Conservation (phyloP, 1,284 basidiomycete species). For the Naganishia cerealis region DNA sequence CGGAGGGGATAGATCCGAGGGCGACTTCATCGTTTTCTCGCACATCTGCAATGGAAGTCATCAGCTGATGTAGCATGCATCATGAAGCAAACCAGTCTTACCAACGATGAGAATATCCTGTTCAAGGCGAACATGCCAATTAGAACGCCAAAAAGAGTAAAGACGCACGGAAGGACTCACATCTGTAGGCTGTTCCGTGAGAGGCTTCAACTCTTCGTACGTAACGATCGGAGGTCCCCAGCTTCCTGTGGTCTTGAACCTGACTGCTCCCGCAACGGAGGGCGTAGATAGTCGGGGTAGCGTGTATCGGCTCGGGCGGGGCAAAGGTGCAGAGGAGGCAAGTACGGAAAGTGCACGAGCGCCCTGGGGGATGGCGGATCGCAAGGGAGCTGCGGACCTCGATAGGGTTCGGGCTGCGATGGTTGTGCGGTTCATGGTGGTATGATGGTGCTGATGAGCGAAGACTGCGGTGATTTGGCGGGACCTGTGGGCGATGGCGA, state of each 20-base stretch:
- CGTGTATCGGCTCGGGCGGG: background rate
- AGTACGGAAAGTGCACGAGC: constrained; percentile 5
- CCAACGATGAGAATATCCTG: constrained; percentile 34
- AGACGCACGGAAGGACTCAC: constrained; percentile 59
- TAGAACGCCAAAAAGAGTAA: too few species aligned
- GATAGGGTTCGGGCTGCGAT: background rate
- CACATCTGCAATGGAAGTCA: constrained; percentile 79
- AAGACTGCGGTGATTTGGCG: background rate
- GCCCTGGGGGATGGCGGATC: constrained; percentile 5
- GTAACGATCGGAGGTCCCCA: constrained; percentile 70
- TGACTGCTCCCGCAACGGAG: background rate
- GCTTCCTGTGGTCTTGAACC: constrained; percentile 31
- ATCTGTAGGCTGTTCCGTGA: constrained; percentile 73
- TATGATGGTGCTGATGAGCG: background rate
- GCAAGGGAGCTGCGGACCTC: constrained; percentile 5
- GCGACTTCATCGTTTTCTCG: constrained; percentile 90
- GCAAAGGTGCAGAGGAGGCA: background rate
- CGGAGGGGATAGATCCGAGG: constrained; percentile 91
- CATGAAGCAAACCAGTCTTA: constrained; percentile 2
- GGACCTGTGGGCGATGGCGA: background rate
- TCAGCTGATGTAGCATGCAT: background rate
- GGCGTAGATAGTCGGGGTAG: background rate
- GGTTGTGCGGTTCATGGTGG: constrained; percentile 10
- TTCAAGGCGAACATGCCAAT: background rate
- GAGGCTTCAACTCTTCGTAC: constrained; percentile 81